Base-by-base conservation (phyloP, 768 basidiomycete species). In the Boletellus ananas region DNA sequence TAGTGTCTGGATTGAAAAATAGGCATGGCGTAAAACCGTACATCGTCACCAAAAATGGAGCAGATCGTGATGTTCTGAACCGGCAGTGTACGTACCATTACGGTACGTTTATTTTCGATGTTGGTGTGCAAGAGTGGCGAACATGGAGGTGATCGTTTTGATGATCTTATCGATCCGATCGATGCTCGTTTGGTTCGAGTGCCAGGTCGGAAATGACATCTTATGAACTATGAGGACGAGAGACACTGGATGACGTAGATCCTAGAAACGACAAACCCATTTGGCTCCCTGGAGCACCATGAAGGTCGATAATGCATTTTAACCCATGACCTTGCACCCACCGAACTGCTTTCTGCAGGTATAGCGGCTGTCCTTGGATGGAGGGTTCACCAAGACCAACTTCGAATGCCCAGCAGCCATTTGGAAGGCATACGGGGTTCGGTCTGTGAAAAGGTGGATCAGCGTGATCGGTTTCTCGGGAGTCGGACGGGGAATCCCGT, bases 371-470 rank as follows among this genome's bases (percentile, higher is more conserved):
- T 12, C 89, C 89, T 67, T 81, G 78, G 50, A 89, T 80, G 64
- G 78, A 91, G 7, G 90, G 91, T 59, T 92, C 86, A 5, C 88
- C 88, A 12, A 75, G 73, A 18, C 79, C 76, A 33, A 91, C 81
- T 50, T 94, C 90, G 59, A 85, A 91, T 1, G 87, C 90, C 90
- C 90, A 94, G 66, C 89, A 95, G 12, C 91, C 93, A 38, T 94
- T 88, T 13, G 90, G 90, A 34, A 92, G 61, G 40, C 90, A 81
- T 49, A 92, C 85, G 65, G 90, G 88, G 61, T 90, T 92, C 46
- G 91, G 72, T 14, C 88, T 87, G 60, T n/a, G 38, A 40, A 20
- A 18, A 40, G 43, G 47, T 45, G 21, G 53, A 40, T 35, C 34
- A 51, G 54, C 47, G 48, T 47, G 23, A 48, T 36, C 25, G 46